Evolutionary conservation across 495 filamentous ascomycete species (phyloP), one percentile per base, ranked within the genome.

Genomic region (Neurospora terricola): DNA sequence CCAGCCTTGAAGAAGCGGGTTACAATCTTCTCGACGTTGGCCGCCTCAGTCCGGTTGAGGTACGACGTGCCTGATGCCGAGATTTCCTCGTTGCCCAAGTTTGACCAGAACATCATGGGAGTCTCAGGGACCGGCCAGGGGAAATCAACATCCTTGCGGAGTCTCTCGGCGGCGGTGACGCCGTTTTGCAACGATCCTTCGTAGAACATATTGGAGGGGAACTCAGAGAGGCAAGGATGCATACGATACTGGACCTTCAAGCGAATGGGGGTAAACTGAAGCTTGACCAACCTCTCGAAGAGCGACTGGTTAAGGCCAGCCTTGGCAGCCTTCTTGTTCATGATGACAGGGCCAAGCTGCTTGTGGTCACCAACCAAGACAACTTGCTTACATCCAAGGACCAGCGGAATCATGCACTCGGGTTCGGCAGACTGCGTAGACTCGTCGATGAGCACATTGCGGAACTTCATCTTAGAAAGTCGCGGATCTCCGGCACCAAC

Each of bases 101-200:
- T 98, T 9, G 94, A 96, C 96, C 96, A 99, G 85, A 99, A 99
- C 96, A 98, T 98, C 96, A 99, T 99, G 10, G 96, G 96, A 73
- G 90, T 91, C 76, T 98, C 96, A 69, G 86, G 88, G 54, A 97
- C 94, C 14, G 96, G 96, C 96, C 96, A 99, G 4, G 96, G 96
- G 82, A 99, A 99, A 79, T 99, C 96, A 34, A 99, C 94, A 79
- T 99, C 95, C 71, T 91, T 91, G 70, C 94, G 91, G 71, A 98
- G 87, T 73, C 96, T 89, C 79, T 97, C 92, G 59, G 91, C 89
- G 77, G 91, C 92, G 1, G 96, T 97, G 66, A 99, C 93, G 79
- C 96, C 96, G 76, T 99, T 99, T 82, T 99, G 96, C 71, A 99
- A 85, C 69, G 93, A 96, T 16, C 96, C 96, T 77, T 98, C 96